Percentiles rank a stretch among this genome's conserved stretches.
phyloP scores from a whole-genome alignment of 2,329 filamentous ascomycete species.

The Cryphonectria carpinicola region DNA sequence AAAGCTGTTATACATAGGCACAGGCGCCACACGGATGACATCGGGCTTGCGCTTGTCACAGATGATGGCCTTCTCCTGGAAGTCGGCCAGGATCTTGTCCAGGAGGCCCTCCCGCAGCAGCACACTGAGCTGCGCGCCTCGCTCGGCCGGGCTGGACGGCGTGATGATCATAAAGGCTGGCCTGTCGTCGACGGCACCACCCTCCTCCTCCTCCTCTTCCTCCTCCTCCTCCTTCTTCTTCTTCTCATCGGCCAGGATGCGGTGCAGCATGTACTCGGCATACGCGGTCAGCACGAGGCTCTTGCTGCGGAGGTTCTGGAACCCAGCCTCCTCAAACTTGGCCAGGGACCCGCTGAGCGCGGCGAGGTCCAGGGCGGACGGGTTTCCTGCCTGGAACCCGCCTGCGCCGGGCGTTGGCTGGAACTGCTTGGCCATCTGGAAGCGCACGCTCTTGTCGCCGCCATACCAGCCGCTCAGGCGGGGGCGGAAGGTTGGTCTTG shows the following conservation, averaged over 20 bases:
- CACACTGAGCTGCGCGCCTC: slow-evolving; percentile 81
- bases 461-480: slow-evolving; percentile 88
- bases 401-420: slow-evolving; percentile 76
- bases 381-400: slow-evolving; percentile 87
- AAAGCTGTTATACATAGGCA: slow-evolving; percentile 82
- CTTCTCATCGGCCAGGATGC: slow-evolving; percentile 41
- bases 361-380: slow-evolving; percentile 76
- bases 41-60: slow-evolving; percentile 85
- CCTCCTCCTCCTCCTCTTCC: too few species aligned
- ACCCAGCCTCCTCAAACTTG: slow-evolving; percentile 73
- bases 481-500: slow-evolving; percentile 57
- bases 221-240: too few species aligned
- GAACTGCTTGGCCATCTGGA: slow-evolving; percentile 84
- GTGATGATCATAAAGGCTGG: slow-evolving; percentile 68
- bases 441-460: slow-evolving; percentile 73
- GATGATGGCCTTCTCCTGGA: slow-evolving; percentile 73
- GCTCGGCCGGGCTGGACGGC: slow-evolving; percentile 66
- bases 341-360: slow-evolving; percentile 74
- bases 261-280: slow-evolving; percentile 67
- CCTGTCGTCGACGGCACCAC: slow-evolving; percentile 27
- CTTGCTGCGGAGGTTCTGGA: slow-evolving; percentile 70
- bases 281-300: slow-evolving; percentile 76
- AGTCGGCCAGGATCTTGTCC: slow-evolving; percentile 64
- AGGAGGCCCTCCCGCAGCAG: slow-evolving; percentile 69
- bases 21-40: slow-evolving; percentile 82